These are phyloP conservation scores for Pseudogymnoascus sp. DNA, from an alignment of 2,329 filamentous ascomycete species.

Conservation along the genomic window DNA sequence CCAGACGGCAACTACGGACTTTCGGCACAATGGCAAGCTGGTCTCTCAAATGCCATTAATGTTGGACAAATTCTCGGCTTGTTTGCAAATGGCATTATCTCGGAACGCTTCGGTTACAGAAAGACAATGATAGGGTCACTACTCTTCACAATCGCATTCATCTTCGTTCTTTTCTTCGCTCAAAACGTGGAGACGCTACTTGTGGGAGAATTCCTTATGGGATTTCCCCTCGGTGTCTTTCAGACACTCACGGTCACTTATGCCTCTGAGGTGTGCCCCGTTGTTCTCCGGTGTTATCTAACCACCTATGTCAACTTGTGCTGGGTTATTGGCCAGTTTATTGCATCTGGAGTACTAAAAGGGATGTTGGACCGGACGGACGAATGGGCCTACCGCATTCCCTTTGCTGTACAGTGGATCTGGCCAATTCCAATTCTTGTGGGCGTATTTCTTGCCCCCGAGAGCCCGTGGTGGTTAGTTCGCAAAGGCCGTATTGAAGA, in stretches of 20 bases:
- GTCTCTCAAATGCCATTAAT: slow-evolving; percentile 31
- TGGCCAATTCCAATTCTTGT: slow-evolving; percentile 38
- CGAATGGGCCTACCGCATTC: slow-evolving; percentile 40
- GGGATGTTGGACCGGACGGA: slow-evolving; percentile 32
- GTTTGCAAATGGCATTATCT: slow-evolving; percentile 32
- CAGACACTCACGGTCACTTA: slow-evolving; percentile 31
- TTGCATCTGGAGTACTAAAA: slow-evolving; percentile 39
- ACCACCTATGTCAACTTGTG: slow-evolving; percentile 45
- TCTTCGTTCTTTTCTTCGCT: slow-evolving; percentile 40
- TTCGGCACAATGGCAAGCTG: slow-evolving; percentile 36
- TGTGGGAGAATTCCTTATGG: slow-evolving; percentile 35
- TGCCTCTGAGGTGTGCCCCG: slow-evolving; percentile 28
- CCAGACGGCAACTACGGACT: slow-evolving; percentile 30
- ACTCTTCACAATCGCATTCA: slow-evolving; percentile 35
- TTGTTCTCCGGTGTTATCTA: slow-evolving; percentile 25
- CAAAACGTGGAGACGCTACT: slow-evolving; percentile 36
- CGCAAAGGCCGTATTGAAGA: slow-evolving; percentile 34
- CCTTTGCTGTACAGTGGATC: slow-evolving; percentile 40
- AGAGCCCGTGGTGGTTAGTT: slow-evolving; percentile 42
- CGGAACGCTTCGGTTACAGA: slow-evolving; percentile 29
- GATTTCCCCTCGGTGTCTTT: slow-evolving; percentile 32
- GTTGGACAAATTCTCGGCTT: slow-evolving; percentile 36
- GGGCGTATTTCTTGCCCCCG: slow-evolving; percentile 36
- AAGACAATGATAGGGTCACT: slow-evolving; percentile 38
- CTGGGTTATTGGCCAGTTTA: slow-evolving; percentile 43